Conservation (phyloP, 108 stramenopile genomes). For the Ochromonas danica region DNA sequence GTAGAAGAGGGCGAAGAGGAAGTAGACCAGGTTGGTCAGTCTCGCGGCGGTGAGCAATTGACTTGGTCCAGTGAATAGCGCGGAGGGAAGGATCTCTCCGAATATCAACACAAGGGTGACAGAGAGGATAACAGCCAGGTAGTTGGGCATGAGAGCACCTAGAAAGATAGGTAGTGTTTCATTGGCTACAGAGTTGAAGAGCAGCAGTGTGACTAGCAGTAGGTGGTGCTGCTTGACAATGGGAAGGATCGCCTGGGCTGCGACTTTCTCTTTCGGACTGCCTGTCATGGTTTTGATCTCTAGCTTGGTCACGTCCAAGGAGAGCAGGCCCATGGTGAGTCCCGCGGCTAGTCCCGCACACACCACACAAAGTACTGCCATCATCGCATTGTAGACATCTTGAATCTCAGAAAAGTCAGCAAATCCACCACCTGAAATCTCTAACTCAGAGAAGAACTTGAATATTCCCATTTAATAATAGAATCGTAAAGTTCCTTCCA, state of each 20-base stretch:
- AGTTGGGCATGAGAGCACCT: conserved; percentile 75
- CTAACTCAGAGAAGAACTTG: background rate
- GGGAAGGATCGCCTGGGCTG: conserved; percentile 49
- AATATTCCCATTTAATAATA: too few relatives aligned
- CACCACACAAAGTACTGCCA: conserved; percentile 62
- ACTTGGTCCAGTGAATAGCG: conserved; percentile 85
- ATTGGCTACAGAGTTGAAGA: conserved; percentile 82
- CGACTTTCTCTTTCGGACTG: conserved; percentile 41
- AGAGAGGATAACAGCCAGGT: conserved; percentile 74
- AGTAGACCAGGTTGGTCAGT: conserved; percentile 71
- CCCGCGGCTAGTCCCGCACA: conserved; percentile 87
- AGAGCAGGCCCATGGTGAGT: conserved; percentile 83
- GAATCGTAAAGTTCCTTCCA: too few relatives aligned
- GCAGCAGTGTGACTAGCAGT: conserved; percentile 84
- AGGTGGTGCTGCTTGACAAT: conserved; percentile 69
- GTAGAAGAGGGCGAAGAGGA: conserved; percentile 69
- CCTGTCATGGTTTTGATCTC: conserved; percentile 51
- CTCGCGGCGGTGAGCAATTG: conserved; percentile 72
- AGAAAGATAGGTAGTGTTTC: conserved; percentile 91
- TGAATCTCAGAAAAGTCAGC: background rate
- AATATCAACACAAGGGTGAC: conserved; percentile 83
- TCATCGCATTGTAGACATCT: background rate
- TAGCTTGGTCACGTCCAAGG: conserved; percentile 76
- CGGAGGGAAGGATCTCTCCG: conserved; percentile 76
- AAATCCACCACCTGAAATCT: background rate